phyloP scores from a whole-genome alignment of 176 grass and related monocot species.

The Aegilops speltoides region DNA sequence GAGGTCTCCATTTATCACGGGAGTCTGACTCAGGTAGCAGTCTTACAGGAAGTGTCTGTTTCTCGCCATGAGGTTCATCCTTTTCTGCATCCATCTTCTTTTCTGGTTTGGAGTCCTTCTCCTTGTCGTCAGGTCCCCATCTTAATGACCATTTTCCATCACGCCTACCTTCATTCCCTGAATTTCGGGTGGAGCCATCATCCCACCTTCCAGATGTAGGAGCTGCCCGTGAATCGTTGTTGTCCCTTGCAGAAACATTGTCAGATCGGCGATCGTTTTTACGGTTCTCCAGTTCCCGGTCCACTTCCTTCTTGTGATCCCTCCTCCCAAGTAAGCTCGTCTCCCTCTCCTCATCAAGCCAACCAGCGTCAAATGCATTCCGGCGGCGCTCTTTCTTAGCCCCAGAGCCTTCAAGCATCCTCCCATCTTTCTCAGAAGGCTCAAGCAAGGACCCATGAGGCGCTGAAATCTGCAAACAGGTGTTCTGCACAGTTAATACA shows the following conservation, averaged over 20 bases:
- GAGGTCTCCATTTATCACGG: slow-evolving; percentile 98
- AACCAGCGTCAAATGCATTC: slow-evolving; percentile 65
- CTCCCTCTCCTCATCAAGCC: slow-evolving; percentile 99
- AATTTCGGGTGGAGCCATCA: slow-evolving; percentile 51
- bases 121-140: slow-evolving; percentile 96
- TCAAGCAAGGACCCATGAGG: slow-evolving; percentile 56
- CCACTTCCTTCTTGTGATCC: slow-evolving; percentile 77
- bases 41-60: slow-evolving; percentile 61
- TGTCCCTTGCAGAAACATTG: slow-evolving; percentile 65
- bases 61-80: slow-evolving; percentile 65
- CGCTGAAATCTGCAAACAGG: slow-evolving; percentile 23
- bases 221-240: slow-evolving; percentile 42
- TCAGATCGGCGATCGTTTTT: slow-evolving; percentile 70
- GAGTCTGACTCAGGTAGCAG: slow-evolving; percentile 75
- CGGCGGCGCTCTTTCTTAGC: slow-evolving; percentile 72
- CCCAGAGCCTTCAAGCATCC: slow-evolving; percentile 55
- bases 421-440: slow-evolving; percentile 58
- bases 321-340: slow-evolving; percentile 77
- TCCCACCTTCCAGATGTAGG: slow-evolving; percentile 58
- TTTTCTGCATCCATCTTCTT: slow-evolving; percentile 71
- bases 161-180: slow-evolving; percentile 56
- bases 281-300: slow-evolving; percentile 67
- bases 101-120: slow-evolving; percentile 69
- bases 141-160: slow-evolving; percentile 94
- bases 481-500: background rate